Evolutionary conservation across 805 yeast species (phyloP), one percentile per base, ranked within the genome.

Genomic region (Naumovozyma dairenensis): DNA sequence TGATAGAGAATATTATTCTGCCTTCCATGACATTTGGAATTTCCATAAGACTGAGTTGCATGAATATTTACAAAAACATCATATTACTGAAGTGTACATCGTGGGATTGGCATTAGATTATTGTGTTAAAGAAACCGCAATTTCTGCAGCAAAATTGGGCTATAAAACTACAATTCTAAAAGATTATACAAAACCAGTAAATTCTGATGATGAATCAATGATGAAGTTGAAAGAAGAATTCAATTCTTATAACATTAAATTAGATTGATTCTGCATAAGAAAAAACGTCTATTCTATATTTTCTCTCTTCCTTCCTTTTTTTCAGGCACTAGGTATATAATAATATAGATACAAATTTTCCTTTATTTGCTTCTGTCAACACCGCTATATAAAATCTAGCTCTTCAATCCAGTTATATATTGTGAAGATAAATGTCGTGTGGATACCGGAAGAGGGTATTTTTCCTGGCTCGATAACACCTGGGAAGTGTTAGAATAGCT

Each of bases 71-170:
- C 54, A 50, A 17, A 47, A 61, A 1, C 52, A 68, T 25, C 59
- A 55, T 0, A 72, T 84, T 28, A 66, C 70, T 2, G 70, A 75
- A 27, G 85, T 86, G 1, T 74, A 66, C 29, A 68, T 82, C 16
- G 89, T 78, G 2, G 97, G 96, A 0, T 48, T 87, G 15, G 96
- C 96, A 0, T 74, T 76, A 42, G 97, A 87, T 52, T 85, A 63
- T 55, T 87, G 97, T 55, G 96, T 89, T 3, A 59, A 75, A 45
- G 68, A 76, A 49, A 78, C 93, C 0, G 85, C 94, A 0, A 53
- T 74, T 16, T 93, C 87, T 36, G 67, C 86, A 15, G 71, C 68
- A 0, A 56, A 53, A 8, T 38, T 61, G 4, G 94, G 94, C 0
- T 85, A 70, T 51, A 55, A 69, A 2, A 76, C 94, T 0, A 63